Evolutionary conservation across 108 stramenopile species (phyloP), one percentile per base, ranked within the genome.

Genomic region (Licmophora abbreviata): DNA sequence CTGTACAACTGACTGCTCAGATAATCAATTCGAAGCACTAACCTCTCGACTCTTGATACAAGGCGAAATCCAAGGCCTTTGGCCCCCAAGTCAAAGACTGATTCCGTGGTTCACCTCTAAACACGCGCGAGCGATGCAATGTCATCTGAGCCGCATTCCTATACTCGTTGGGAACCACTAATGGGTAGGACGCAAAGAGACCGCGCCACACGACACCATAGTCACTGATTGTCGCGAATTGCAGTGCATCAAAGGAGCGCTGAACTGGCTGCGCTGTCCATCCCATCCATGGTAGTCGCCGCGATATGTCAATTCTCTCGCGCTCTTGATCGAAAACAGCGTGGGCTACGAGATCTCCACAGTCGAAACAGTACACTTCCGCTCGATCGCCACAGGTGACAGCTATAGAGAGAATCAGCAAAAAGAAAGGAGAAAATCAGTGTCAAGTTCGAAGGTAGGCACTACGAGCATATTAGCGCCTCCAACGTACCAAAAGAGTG

Each of bases 151-250:
- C 63, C 29, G 81, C 78, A 31, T 47, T 44, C 10, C 77, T 54
- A 44, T 82, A 66, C 43, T 80, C 68, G 34, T 61, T 22, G 20
- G 83, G 76, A 25, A 85, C 81, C 2, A 66, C 34, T 3, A 47
- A 48, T 6, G 83, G 83, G 53, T 83, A 90, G 1, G 81, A 76
- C 3, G 88, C 83, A 40, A 74, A 30, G 40, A 85, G 44, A 2
- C 88, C 88, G 41, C 57, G 57, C 88, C 88, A 90, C 10, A 90
- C 59, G 23, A 79, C 76, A 11, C 81, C 79, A 33, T 81, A 61
- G 31, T 85, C 84, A 14, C 56, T 49, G n/a, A 73, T 74, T 34
- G 59, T 48, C 11, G 68, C 35, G 42, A 85, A 90, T 44, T 74
- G 71, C 12, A 77, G 76, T 8, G 82, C 61, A 54, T 81, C 79